Base-by-base conservation (phyloP, 2,329 filamentous ascomycete species). In the Cladosporium sp. region DNA sequence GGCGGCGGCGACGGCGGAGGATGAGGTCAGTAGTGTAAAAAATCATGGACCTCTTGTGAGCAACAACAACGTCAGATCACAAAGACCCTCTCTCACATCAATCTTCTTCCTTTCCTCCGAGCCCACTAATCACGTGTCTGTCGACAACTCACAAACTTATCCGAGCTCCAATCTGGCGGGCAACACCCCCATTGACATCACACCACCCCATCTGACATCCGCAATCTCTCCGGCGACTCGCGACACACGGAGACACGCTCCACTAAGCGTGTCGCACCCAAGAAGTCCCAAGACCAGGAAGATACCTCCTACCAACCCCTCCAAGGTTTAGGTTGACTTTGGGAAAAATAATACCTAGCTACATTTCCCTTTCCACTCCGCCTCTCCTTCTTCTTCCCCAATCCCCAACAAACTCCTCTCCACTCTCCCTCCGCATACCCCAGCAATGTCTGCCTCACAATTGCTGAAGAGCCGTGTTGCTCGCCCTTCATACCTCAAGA, bases 401-500 rank as follows among this genome's bases (percentile, higher is more conserved):
- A 29, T 25, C 36, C 33, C 19, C 45, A 33, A 35, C 27, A 19
- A 18, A 40, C 38, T 25, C 19, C 39, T 35, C 40, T 46, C 49
- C 11, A 15, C 13, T 8, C 19, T 40, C 38, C 9, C 15, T 45
- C 42, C 42, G 30, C 43, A 46, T 38, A 46, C 43, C 43, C 45
- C 36, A 50, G 51, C 19, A 36, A 62, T 62, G 60, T 55, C 60
- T 27, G 57, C 58, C 11, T 58, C 84, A 55, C 84, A 85, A 45
- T 79, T 88, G 52, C 76, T 95, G 63, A 87, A 84, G 74, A 80
- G 83, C 62, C 85, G 89, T 60, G 78, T 93, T 55, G 76, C 83
- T 59, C 80, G 87, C 57, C 84, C 88, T 18, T 86, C 85, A 36
- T 83, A 92, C 69, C 78, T 94, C 50, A 84, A 83, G 62, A 94